phyloP scores from a whole-genome alignment of 768 basidiomycete species.

The Mycena olivaceomarginata region DNA sequence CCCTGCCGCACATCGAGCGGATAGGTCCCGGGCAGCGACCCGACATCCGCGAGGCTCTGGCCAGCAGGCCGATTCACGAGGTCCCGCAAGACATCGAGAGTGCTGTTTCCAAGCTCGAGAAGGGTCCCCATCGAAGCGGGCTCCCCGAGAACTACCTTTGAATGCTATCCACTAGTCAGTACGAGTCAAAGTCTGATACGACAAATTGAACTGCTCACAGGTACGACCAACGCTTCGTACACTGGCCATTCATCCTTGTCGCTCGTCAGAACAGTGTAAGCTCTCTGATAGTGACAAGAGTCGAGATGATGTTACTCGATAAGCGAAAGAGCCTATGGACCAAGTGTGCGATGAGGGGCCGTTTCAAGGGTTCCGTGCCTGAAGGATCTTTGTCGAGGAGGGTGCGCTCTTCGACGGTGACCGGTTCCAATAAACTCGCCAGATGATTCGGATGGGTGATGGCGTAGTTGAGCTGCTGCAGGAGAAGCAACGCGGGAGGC shows the following conservation, averaged over 20 bases:
- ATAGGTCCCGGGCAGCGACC: constrained; percentile 51
- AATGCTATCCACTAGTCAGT: constrained; percentile 71
- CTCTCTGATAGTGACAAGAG: constrained; percentile 83
- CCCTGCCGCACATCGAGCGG: constrained; percentile 75
- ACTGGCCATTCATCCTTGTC: constrained; percentile 85
- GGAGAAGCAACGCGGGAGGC: constrained; percentile 78
- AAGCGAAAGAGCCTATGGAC: constrained; percentile 84
- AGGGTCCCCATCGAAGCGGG: constrained; percentile 91
- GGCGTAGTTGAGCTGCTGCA: constrained; percentile 94
- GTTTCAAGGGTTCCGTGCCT: constrained; percentile 77
- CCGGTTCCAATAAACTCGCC: constrained; percentile 85
- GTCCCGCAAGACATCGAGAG: constrained; percentile 83
- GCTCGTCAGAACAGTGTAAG: constrained; percentile 78
- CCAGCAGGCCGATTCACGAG: constrained; percentile 78
- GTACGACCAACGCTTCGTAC: constrained; percentile 80
- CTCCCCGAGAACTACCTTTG: constrained; percentile 89
- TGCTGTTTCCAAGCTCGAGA: constrained; percentile 88
- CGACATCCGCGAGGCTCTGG: constrained; percentile 68
- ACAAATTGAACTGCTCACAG: constrained; percentile 67
- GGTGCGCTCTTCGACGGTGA: constrained; percentile 83
- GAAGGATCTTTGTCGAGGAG: constrained; percentile 81
- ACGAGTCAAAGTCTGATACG: background rate
- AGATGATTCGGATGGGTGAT: constrained; percentile 94
- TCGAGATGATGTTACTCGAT: constrained; percentile 80
- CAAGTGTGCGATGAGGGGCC: constrained; percentile 83